Evolutionary conservation across 257 asterid species (phyloP), one percentile per base, ranked within the genome.

Genomic region (Solanum gandarillasii): DNA sequence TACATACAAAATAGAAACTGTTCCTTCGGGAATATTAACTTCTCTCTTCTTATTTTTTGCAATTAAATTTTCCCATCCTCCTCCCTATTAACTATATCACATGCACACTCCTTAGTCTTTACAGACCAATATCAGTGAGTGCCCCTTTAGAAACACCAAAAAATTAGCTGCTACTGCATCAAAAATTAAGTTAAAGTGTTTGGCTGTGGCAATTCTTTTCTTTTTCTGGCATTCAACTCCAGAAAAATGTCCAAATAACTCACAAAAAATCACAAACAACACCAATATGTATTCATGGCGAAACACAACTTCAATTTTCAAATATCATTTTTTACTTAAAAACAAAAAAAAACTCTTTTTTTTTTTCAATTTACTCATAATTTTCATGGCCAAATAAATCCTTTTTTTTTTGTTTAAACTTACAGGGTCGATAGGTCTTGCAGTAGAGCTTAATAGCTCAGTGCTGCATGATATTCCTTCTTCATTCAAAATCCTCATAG

Each of bases 381-480:
- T 9, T 60, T 60, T 62, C 70, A 62, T 62, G 70, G 70, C 13
- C 31, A 62, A 62, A 62, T 23, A 62, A 62, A 10, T 9, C 23
- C 13, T 21, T 23, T 12, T 11, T 11, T 13, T 34, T 18, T 72
- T 32, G 12, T 34, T 72, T 72, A 11, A 78, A 43, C 85, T 79
- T 79, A 79, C 85, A 43, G 85, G 85, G 65, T 43, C 25, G 13
- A 25, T 43, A n/a, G 85, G 67, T 46, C 25, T 43, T 79, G 85
- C 38, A 39, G 78, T 16, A 32, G 78, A 71, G 25, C 41, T 71
- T 71, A 76, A 46, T 79, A 91, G 88, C 82, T 93, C 98, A 68
- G 91, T 87, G 91, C 94, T 93, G 90, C 98, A 90, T 34, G 96
- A 91, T 82, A 65, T 8, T 62, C 94, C 96, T 88, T 94, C 98